A percentile compares a stretch with the other conserved stretches of the same genome.
These are phyloP conservation scores for Candida bentonensis DNA, from an alignment of 805 yeast species.

Conservation along the genomic window DNA sequence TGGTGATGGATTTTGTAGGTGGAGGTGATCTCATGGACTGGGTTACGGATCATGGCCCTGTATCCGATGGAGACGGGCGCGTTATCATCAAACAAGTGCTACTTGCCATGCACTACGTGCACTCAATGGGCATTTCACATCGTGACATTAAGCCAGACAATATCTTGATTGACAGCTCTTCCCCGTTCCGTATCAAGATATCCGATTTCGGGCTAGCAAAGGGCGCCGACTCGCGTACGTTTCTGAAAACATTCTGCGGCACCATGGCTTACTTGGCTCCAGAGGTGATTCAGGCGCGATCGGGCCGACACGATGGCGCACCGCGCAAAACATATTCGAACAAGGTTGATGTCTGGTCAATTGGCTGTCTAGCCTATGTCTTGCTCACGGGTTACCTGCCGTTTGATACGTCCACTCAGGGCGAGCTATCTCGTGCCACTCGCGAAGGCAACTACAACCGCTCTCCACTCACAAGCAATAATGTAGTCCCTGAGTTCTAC, in stretches of 20 bases:
- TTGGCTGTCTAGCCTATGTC: constrained; percentile 89
- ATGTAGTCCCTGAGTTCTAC: constrained; percentile 53
- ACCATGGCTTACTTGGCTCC: constrained; percentile 96
- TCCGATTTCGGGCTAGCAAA: constrained; percentile 96
- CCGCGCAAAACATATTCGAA: constrained; percentile 47
- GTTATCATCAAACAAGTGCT: constrained; percentile 77
- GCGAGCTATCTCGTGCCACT: constrained; percentile 65
- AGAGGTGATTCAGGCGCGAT: constrained; percentile 46
- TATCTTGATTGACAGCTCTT: constrained; percentile 76
- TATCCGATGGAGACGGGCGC: constrained; percentile 81
- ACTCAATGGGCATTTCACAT: constrained; percentile 83
- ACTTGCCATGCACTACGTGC: constrained; percentile 77
- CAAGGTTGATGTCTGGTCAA: constrained; percentile 93
- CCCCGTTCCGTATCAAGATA: constrained; percentile 69
- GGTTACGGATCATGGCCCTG: constrained; percentile 74
- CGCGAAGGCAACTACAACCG: constrained; percentile 67
- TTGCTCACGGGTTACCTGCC: constrained; percentile 88
- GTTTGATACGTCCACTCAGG: constrained; percentile 86
- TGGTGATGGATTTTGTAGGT: constrained; percentile 90
- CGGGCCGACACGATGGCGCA: constrained; percentile 7
- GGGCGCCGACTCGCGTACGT: constrained; percentile 66
- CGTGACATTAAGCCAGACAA: constrained; percentile 95
- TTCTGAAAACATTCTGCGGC: constrained; percentile 94
- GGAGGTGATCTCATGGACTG: constrained; percentile 98
- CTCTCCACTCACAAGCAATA: constrained; percentile 39